Conservation (phyloP, 148 eudicot genomes). For the Heliamphora exappendiculata region DNA sequence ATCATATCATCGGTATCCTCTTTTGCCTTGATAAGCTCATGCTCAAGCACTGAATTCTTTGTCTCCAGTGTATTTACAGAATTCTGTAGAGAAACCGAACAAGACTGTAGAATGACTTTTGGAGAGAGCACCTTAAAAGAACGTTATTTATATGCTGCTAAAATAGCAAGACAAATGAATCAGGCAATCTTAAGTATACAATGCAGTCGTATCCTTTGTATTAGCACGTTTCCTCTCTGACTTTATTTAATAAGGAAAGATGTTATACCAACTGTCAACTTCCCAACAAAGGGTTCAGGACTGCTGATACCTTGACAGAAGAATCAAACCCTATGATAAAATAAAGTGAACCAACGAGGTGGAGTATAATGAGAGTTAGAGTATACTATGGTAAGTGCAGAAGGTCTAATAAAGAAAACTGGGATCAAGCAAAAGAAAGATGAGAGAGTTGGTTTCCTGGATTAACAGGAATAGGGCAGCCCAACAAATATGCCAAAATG, state of each 20-base stretch:
- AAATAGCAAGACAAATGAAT: background rate
- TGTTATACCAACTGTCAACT: background rate
- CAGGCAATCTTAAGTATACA: background rate
- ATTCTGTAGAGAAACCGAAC: constrained; percentile 38
- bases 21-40: constrained; percentile 57
- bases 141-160: background rate
- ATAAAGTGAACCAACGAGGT: background rate
- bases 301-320: background rate
- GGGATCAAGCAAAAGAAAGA: background rate
- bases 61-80: constrained; percentile 55
- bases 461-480: background rate
- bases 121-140: background rate
- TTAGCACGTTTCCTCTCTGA: background rate
- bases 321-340: background rate
- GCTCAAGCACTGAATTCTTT: constrained; percentile 57
- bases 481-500: background rate
- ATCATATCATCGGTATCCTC: constrained; percentile 43
- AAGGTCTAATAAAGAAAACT: background rate
- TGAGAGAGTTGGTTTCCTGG: background rate
- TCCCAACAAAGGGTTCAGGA: background rate
- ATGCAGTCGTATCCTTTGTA: background rate
- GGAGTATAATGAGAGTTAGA: background rate
- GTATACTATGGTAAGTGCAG: background rate
- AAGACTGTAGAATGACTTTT: background rate
- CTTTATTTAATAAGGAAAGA: background rate